Percentiles rank a stretch among this genome's conserved stretches.
Evolutionary conservation across 371 early-diverging fungal genomes (phyloP).

Genomic region (Dichotomocladium elegans): DNA sequence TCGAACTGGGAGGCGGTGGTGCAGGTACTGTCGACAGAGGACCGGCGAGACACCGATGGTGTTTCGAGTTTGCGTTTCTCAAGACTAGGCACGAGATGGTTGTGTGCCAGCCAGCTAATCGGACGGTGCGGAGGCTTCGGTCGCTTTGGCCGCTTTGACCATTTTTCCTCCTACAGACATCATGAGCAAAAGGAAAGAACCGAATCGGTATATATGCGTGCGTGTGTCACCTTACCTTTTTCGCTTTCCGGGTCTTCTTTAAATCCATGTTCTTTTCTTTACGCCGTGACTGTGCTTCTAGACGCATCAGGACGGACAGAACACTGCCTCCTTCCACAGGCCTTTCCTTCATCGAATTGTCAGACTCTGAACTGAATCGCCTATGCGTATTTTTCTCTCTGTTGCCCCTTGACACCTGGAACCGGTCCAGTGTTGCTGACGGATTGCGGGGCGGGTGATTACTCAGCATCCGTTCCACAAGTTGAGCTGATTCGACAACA

Average conservation of each 20-base stretch:
- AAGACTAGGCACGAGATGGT: conserved; percentile 40
- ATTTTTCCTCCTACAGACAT: no score
- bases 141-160: conserved; percentile 9
- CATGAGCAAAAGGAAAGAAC: no score
- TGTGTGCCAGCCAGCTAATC: conserved; percentile 33
- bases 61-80: conserved; percentile 27
- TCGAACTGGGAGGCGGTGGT: conserved; percentile 49
- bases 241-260: not conserved
- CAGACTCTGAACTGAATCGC: no score
- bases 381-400: no score
- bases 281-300: conserved; percentile 26
- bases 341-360: no score
- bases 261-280: conserved; percentile 1
- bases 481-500: conserved; percentile 37
- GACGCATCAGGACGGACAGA: conserved; percentile 33
- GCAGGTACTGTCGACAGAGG: conserved; percentile 32
- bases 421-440: no score
- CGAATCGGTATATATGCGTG: no score
- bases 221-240: conserved; percentile 12
- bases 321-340: conserved; percentile 40
- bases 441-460: no score
- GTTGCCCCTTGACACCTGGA: no score
- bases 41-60: conserved; percentile 29
- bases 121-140: conserved; percentile 34
- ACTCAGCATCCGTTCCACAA: conserved; percentile 39